These are phyloP conservation scores for Parathielavia hyrcaniae DNA, from an alignment of 495 filamentous ascomycete species.

Conservation along the genomic window DNA sequence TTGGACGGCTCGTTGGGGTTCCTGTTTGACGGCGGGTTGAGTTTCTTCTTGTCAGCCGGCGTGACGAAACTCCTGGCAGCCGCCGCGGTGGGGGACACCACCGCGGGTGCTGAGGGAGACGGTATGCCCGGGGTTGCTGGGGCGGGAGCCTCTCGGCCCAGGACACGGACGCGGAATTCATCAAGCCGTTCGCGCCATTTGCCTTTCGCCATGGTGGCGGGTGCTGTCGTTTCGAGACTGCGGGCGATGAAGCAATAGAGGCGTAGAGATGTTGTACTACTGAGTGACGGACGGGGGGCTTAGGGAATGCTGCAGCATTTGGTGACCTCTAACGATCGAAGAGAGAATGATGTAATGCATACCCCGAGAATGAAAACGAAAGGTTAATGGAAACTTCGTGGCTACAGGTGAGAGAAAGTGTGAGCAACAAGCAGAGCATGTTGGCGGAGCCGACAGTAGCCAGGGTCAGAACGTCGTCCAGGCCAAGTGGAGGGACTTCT, in stretches of 20 bases:
- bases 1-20: too few relatives aligned
- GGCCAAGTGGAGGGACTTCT: background rate
- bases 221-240: background rate
- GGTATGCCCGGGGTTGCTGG: background rate
- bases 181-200: slow-evolving; percentile 5
- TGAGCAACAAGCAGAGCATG: background rate
- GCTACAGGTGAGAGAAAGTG: background rate
- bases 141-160: background rate
- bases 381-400: background rate
- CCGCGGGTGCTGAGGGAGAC: background rate
- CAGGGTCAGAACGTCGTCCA: too few relatives aligned
- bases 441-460: background rate
- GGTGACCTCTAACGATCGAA: too few relatives aligned
- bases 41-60: too few relatives aligned
- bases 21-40: too few relatives aligned
- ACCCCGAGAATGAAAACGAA: background rate
- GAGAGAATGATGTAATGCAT: too few relatives aligned
- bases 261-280: too few relatives aligned
- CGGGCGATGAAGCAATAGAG: background rate
- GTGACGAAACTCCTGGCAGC: too few relatives aligned
- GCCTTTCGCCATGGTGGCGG: background rate
- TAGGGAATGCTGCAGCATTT: too few relatives aligned
- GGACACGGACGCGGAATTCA: background rate
- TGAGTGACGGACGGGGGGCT: background rate
- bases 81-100: too few relatives aligned